Evolutionary conservation across 1,139 yeast species (phyloP), one percentile per base, ranked within the genome.

Genomic region (Scheffersomyces stambukii): DNA sequence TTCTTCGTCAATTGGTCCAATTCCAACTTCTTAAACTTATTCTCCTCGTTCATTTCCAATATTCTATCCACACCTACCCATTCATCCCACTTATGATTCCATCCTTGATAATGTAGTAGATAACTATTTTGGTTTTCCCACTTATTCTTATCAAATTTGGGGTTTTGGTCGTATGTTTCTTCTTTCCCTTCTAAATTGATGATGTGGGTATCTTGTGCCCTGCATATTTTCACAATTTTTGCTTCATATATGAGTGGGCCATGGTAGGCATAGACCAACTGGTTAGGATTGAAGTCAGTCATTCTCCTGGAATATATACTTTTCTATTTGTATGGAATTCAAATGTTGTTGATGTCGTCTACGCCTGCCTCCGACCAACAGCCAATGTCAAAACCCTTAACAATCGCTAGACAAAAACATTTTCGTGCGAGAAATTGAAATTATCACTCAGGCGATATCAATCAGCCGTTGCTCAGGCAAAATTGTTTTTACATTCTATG

Each of bases 11-110:
- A 59, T 54, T 45, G 70, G 42, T 73, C 76, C 45, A 86, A 61
- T 40, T 78, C 80, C 41, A 76, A 72, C 50, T 82, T 88, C 50
- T 82, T 86, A 30, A 76, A 59, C 35, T 69, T 48, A 48, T 83
- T 88, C 41, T 81, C 94, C 24, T 77, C 81, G 29, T 71, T 83
- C 49, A 70, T 67, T 40, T 76, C 81, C 49, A 85, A 60, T 8
- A 89, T 71, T 23, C 97, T 63, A 28, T 75, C 80, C 7, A 59
- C 56, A 1, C 76, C 71, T 1, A 91, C 94, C 98, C 98, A 91
- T 53, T 91, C 98, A 52, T 91, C 97, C 96, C 96, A 89, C 39
- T 89, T 80, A 13, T 80, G 59, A 48, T 88, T 91, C 98, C 98
- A 91, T 2, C 98, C 97, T 46, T 81, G 84, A 57, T 91, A 91